Percentiles rank a stretch among this genome's conserved stretches.
phyloP scores from a whole-genome alignment of 129 eudicot genomes.

The Flaveria trinervia region DNA sequence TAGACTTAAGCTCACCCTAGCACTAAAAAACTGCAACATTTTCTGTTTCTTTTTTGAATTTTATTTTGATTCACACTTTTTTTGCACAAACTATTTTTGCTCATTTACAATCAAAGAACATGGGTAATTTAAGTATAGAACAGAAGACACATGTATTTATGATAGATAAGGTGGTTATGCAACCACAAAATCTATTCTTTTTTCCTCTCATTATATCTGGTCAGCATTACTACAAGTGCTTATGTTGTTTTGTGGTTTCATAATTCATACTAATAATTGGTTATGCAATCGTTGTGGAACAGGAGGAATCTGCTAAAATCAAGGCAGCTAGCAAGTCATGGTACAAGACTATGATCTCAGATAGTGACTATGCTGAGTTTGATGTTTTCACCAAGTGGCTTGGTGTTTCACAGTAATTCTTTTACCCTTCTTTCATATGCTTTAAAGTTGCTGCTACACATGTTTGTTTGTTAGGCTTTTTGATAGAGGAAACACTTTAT shows the following conservation, averaged over 20 bases:
- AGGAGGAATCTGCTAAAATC: constrained; percentile 68
- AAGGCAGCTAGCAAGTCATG: constrained; percentile 64
- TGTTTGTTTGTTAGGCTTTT: constrained; percentile 25
- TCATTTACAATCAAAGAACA: not conserved
- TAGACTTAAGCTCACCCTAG: no score
- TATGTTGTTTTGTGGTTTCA: not conserved
- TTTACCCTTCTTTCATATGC: not conserved
- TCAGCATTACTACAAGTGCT: not conserved
- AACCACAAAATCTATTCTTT: not conserved
- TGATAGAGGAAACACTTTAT: constrained; percentile 18
- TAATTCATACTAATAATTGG: no score
- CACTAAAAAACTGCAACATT: no score
- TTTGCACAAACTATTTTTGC: not conserved
- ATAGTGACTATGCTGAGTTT: constrained; percentile 69
- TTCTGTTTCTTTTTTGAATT: not conserved
- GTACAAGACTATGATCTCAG: constrained; percentile 79
- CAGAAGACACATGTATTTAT: not conserved
- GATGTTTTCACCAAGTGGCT: constrained; percentile 74
- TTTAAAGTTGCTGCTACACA: constrained; percentile 13
- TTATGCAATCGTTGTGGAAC: constrained; percentile 11
- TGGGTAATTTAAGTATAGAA: not conserved
- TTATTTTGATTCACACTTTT: not conserved
- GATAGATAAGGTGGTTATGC: not conserved
- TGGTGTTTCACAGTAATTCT: constrained; percentile 67
- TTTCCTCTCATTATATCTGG: not conserved